These are phyloP conservation scores for Candolleomyces efflorescens DNA, from an alignment of 768 basidiomycete species.

Conservation along the genomic window DNA sequence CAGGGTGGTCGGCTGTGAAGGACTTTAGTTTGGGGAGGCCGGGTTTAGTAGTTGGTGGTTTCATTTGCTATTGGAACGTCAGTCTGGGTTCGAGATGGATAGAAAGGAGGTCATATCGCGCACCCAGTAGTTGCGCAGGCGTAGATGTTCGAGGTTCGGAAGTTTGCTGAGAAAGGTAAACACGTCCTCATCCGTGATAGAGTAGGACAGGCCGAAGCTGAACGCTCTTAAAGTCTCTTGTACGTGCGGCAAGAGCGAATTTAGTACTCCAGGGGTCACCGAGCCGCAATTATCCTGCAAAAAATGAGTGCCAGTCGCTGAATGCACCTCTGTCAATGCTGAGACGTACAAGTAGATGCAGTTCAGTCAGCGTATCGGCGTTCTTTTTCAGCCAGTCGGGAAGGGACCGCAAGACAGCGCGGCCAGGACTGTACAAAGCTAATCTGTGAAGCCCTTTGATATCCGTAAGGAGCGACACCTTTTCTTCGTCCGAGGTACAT, in stretches of 20 bases:
- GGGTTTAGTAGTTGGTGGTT: slow-evolving; percentile 20
- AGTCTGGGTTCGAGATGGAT: neutral
- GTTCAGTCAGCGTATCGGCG: slow-evolving; percentile 25
- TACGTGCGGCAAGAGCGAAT: slow-evolving; percentile 36
- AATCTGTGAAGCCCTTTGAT: slow-evolving; percentile 22
- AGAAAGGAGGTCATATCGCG: slow-evolving; percentile 11
- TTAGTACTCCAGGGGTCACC: slow-evolving; percentile 56
- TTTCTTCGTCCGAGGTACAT: slow-evolving; percentile 23
- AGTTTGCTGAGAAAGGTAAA: slow-evolving; percentile 43
- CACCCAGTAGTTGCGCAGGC: slow-evolving; percentile 51
- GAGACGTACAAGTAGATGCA: slow-evolving; percentile 40
- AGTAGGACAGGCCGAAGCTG: slow-evolving; percentile 55
- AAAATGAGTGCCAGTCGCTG: neutral
- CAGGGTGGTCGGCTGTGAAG: slow-evolving; percentile 18
- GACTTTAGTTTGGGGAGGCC: slow-evolving; percentile 16
- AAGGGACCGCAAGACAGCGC: slow-evolving; percentile 37
- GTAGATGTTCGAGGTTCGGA: slow-evolving; percentile 31
- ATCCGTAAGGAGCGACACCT: slow-evolving; percentile 20
- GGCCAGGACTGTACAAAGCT: slow-evolving; percentile 30
- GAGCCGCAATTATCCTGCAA: slow-evolving; percentile 57
- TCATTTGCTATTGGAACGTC: slow-evolving; percentile 36
- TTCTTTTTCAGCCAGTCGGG: slow-evolving; percentile 41
- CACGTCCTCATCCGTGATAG: slow-evolving; percentile 49
- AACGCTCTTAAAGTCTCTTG: slow-evolving; percentile 29
- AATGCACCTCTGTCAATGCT: neutral